Base-by-base conservation (phyloP, 345 rosid genomes). In the Aquilaria malaccensis region DNA sequence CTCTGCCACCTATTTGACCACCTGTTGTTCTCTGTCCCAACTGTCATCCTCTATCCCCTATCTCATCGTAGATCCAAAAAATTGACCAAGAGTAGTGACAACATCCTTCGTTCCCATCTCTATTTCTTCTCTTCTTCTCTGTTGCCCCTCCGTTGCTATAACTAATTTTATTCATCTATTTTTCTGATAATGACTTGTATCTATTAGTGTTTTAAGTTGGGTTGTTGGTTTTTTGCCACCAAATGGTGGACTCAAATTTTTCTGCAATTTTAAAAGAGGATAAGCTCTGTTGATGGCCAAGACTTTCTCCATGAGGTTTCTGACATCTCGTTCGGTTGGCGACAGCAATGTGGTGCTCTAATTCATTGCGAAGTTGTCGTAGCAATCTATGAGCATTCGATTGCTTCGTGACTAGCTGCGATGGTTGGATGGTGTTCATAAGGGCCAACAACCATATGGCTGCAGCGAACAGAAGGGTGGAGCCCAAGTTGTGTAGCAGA, bases 181-280 rank as follows among this genome's bases (percentile, higher is more conserved):
- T 11, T 22, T 22, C 22, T 22, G 22, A 22, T 10, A 31, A 52
- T 56, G 47, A 10, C 10, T 47, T 69, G 65, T 1, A 70, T 7
- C 33, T 3, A 10, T 56, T 29, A 49, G 48, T 29, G 3, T 47
- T 13, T 0, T 9, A 13, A 0, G 37, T 47, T 4, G 10, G 51
- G 6, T 45, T 31, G 4, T 49, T 15, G 43, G 49, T 50, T 33
- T 5, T 67, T 9, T 64, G 86, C 84, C 86, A 81, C 84, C 89
- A 81, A 45, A 74, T 73, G 30, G 84, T 77, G 4, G 92, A 81
- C 67, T 74, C 67, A 0, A 81, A 70, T 6, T 2, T 56, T 51
- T 70, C 45, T 0, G 88, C 83, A 75, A 77, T 83, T 55, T 81
- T 85, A 85, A 85, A 56, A 83, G 88, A 2, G 86, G 92, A 62